Evolutionary conservation across 257 asterid species (phyloP), one percentile per base, ranked within the genome.

Genomic region (Capsicum baccatum): DNA sequence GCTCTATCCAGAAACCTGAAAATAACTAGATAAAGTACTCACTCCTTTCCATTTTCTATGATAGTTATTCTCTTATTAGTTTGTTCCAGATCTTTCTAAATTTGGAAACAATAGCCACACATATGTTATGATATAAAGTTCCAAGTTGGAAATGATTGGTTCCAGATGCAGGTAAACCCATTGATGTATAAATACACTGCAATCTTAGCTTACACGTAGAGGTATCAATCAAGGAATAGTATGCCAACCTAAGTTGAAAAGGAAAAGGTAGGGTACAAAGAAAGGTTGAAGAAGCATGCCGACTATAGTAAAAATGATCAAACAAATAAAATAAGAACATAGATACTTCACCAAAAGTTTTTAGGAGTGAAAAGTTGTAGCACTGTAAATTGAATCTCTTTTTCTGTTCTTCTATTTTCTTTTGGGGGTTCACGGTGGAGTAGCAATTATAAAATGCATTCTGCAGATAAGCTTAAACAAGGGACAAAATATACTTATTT

Each of bases 231-330:
- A 55, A 79, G 21, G 64, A 21, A 57, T 33, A n/a, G 60, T 9
- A 48, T 74, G 37, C 4, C 62, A n/a, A 33, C 81, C 62, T 47
- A 12, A 70, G 6, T 70, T 70, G 37, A 17, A 33, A 76, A 76
- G 52, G 26, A 55, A 39, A 79, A 47, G 33, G 16, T 13, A 17
- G 57, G 56, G 19, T 74, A n/a, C 52, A 19, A 52, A 26, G 21
- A 21, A 26, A 78, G 74, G 80, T 73, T 73, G 60, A 73, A 19
- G 60, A 74, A 74, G 50, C 81, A 50, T 8, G 8, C 60, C 44
- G 13, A 74, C 37, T 74, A 74, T 50, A 44, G 81, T 19, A 50
- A 26, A 26, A 26, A 26, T 26, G 33, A 26, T 26, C 33, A 26
- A 26, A 26, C 33, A 26, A 26, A 26, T 26, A 26, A 26, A 26